These are phyloP conservation scores for Pythium sukuiense DNA, from an alignment of 352 stramenopile species.

Conservation along the genomic window DNA sequence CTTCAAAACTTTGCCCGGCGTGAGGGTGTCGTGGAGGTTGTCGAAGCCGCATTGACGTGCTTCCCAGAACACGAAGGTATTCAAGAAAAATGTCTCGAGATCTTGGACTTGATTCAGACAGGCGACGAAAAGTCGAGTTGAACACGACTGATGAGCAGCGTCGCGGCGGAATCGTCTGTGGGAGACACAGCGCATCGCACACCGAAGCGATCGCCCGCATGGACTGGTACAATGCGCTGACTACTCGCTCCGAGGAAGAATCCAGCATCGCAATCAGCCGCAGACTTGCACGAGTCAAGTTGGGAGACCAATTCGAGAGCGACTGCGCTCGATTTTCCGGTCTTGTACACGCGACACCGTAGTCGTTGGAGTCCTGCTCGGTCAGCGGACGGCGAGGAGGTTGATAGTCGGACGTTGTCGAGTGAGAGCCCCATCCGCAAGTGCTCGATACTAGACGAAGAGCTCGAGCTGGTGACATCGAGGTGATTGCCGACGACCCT, in stretches of 20 bases:
- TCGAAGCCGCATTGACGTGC: conserved; percentile 75
- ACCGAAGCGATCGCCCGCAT: conserved; percentile 38
- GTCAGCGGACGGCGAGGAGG: not conserved
- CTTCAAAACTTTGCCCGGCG: conserved; percentile 58
- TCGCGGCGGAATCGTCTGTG: not conserved
- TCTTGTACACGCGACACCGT: conserved; percentile 21
- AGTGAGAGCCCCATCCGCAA: conserved; percentile 18
- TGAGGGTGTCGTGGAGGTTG: conserved; percentile 80
- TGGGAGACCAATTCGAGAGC: conserved; percentile 37
- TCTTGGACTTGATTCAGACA: conserved; percentile 49
- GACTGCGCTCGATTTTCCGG: not conserved
- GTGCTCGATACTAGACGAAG: no score
- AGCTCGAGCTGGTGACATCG: not conserved
- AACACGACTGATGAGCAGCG: conserved; percentile 39
- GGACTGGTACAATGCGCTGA: conserved; percentile 37
- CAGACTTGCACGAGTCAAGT: conserved; percentile 41
- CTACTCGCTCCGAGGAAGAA: conserved; percentile 50
- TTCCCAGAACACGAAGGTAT: conserved; percentile 79
- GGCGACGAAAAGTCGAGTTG: conserved; percentile 37
- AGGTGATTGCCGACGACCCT: conserved; percentile 2
- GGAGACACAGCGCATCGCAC: conserved; percentile 36
- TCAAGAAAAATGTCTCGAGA: conserved; percentile 65
- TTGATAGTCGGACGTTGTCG: not conserved
- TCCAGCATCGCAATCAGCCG: conserved; percentile 32
- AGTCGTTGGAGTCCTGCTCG: conserved; percentile 1